These are phyloP conservation scores for Pyricularia grisea DNA, from an alignment of 2,329 filamentous ascomycete genomes.

Conservation along the genomic window DNA sequence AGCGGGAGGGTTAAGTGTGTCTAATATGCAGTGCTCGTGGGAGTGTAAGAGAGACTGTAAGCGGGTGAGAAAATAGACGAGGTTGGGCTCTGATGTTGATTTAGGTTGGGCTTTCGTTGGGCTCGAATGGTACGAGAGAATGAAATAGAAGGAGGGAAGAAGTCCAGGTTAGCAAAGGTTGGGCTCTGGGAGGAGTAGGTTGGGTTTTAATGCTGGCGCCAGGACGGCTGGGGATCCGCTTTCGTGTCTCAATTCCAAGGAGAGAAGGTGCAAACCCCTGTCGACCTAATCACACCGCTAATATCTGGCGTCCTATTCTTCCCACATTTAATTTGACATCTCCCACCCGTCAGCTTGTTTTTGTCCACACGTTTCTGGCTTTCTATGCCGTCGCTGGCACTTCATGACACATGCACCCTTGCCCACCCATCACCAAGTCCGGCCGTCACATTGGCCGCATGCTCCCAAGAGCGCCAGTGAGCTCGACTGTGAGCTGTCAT, in stretches of 20 bases:
- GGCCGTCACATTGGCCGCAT: slow-evolving; percentile 36
- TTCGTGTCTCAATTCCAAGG: background rate
- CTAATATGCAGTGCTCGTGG: background rate
- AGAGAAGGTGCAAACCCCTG: background rate
- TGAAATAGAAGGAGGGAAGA: slow-evolving; percentile 2
- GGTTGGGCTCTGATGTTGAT: background rate
- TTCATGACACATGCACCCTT: slow-evolving; percentile 1
- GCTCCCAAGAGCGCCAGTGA: background rate
- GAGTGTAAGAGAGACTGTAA: background rate
- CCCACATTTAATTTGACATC: slow-evolving; percentile 1
- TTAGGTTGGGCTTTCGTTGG: slow-evolving; percentile 12
- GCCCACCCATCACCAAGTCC: slow-evolving; percentile 3
- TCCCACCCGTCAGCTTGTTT: slow-evolving; percentile 11
- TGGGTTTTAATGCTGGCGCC: slow-evolving; percentile 10
- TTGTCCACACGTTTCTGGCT: slow-evolving; percentile 1
- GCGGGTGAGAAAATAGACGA: background rate
- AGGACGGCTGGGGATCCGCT: slow-evolving; percentile 7
- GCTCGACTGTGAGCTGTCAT: slow-evolving; percentile 33
- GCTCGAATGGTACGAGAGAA: slow-evolving; percentile 15
- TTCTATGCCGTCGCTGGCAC: background rate
- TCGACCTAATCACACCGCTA: background rate
- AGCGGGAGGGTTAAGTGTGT: background rate
- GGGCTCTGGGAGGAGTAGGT: slow-evolving; percentile 14
- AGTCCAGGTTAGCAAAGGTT: background rate
- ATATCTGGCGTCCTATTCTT: background rate